These are phyloP conservation scores for Gossypium bickii DNA, from an alignment of 345 rosid species.

Conservation along the genomic window DNA sequence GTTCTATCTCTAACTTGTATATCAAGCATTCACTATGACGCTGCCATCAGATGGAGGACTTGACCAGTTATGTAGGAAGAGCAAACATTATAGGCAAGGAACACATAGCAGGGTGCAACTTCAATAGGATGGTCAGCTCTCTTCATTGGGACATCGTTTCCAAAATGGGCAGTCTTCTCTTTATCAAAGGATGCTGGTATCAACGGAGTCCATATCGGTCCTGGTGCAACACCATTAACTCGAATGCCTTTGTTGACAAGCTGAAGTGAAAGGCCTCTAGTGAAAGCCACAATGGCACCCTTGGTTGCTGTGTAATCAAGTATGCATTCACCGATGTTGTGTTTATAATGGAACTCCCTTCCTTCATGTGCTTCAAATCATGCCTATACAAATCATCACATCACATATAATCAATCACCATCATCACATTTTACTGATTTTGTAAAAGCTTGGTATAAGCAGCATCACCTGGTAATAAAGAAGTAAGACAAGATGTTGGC, in stretches of 20 bases:
- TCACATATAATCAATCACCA: too few relatives aligned
- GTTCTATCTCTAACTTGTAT: background rate
- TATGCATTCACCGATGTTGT: conserved; percentile 64
- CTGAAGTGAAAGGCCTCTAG: conserved; percentile 69
- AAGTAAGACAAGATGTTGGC: conserved; percentile 67
- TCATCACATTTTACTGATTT: too few relatives aligned
- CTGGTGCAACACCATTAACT: conserved; percentile 74
- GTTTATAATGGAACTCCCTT: conserved; percentile 69
- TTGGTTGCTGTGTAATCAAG: conserved; percentile 71
- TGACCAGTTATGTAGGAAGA: conserved; percentile 82
- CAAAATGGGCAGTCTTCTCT: conserved; percentile 45
- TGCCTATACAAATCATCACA: conserved; percentile 32
- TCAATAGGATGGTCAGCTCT: conserved; percentile 82
- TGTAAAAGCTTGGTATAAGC: too few relatives aligned
- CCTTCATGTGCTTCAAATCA: conserved; percentile 71
- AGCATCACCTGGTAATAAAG: conserved; percentile 41
- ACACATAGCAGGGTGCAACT: conserved; percentile 65
- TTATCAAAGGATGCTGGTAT: conserved; percentile 54
- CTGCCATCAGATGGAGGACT: conserved; percentile 77
- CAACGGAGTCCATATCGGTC: conserved; percentile 84
- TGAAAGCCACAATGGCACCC: conserved; percentile 75
- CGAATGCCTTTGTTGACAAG: conserved; percentile 53
- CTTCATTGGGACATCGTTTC: conserved; percentile 56
- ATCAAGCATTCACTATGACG: conserved; percentile 40
- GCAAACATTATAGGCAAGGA: conserved; percentile 70